phyloP scores from a whole-genome alignment of 2,329 filamentous ascomycete species.

The Zalaria obscura region DNA sequence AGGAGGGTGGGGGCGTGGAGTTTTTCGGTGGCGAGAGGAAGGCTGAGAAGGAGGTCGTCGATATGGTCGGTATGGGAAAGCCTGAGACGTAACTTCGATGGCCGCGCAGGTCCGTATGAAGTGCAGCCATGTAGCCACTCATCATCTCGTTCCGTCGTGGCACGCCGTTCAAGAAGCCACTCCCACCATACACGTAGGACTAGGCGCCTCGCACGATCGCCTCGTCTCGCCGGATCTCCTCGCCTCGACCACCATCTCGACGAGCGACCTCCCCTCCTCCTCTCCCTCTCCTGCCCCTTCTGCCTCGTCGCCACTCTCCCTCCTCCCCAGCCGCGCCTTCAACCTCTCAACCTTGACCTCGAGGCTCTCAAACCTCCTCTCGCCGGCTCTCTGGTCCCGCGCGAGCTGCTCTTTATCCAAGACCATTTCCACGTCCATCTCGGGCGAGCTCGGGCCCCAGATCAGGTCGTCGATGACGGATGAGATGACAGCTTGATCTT shows the following conservation, averaged over 20 bases:
- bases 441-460: not conserved
- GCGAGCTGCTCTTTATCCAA: not conserved
- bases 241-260: not conserved
- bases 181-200: no score
- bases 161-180: no score
- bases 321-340: not conserved
- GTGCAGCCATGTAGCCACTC: no score
- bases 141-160: no score
- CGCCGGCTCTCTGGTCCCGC: not conserved
- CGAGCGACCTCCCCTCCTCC: not conserved
- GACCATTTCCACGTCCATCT: not conserved
- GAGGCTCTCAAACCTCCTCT: not conserved
- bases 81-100: constrained; percentile 1
- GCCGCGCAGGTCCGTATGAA: no score
- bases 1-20: constrained; percentile 7
- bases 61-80: constrained; percentile 5
- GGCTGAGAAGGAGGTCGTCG: constrained; percentile 7
- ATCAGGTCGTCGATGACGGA: not conserved
- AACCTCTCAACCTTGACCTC: not conserved
- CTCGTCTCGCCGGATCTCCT: not conserved
- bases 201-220: no score
- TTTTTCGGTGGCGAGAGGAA: constrained; percentile 17
- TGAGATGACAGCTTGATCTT: not conserved
- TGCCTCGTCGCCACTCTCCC: not conserved
- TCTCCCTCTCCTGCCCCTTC: not conserved